These are phyloP conservation scores for Coniochaeta sp. DNA, from an alignment of 2,329 filamentous ascomycete species.

Conservation along the genomic window DNA sequence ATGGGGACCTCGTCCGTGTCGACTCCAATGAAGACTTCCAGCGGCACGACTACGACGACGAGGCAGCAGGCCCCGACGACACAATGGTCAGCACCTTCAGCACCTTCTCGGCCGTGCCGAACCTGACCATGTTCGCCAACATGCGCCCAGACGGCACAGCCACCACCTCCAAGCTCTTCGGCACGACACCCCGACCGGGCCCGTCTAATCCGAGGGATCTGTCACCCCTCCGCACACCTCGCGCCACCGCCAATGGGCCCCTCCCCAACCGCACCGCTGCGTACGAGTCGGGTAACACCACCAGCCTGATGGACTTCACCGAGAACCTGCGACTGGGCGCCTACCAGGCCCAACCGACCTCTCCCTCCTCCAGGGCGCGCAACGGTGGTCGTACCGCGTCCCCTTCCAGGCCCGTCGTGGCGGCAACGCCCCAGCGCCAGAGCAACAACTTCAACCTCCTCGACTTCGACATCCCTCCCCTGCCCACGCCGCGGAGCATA, in stretches of 20 bases:
- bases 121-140: conserved; percentile 76
- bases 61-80: conserved; percentile 54
- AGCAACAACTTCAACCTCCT: conserved; percentile 55
- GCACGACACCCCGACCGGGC: conserved; percentile 26
- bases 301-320: conserved; percentile 82
- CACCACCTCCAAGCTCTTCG: conserved; percentile 42
- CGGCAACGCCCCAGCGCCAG: conserved; percentile 37
- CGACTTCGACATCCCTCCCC: conserved; percentile 89
- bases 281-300: conserved; percentile 53
- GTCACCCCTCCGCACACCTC: conserved; percentile 22
- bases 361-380: conserved; percentile 36
- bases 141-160: conserved; percentile 49
- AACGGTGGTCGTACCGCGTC: conserved; percentile 18
- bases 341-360: conserved; percentile 23
- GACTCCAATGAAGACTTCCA: conserved; percentile 11
- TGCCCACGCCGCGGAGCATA: conserved; percentile 84
- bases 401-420: conserved; percentile 23
- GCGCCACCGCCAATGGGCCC: conserved; percentile 14
- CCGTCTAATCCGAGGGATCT: conserved; percentile 18
- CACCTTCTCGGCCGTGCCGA: conserved; percentile 81
- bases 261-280: conserved; percentile 25
- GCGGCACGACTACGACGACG: conserved; percentile 20
- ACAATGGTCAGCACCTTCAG: conserved; percentile 78
- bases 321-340: conserved; percentile 52
- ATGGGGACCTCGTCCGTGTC: conserved; percentile 17